phyloP scores from a whole-genome alignment of 2,329 filamentous ascomycete species.

The Penicillium decumbens region DNA sequence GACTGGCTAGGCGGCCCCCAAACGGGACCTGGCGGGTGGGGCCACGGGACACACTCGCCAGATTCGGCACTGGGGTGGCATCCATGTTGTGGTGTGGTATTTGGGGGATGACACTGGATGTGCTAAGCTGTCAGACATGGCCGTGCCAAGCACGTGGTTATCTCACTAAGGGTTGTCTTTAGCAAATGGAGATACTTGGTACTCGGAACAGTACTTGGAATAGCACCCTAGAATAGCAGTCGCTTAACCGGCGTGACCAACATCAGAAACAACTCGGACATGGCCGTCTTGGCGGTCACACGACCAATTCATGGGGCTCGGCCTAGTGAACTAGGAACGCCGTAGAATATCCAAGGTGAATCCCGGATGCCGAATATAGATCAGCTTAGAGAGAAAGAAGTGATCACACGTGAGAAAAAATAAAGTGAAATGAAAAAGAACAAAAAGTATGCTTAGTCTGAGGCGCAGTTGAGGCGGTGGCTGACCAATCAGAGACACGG shows the following conservation, averaged over 20 bases:
- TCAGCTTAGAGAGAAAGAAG: not conserved
- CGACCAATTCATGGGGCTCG: conserved; percentile 9
- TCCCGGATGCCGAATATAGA: not conserved
- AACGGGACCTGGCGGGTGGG: not conserved
- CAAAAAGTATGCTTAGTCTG: not conserved
- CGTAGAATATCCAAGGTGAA: not conserved
- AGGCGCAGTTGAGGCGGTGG: not conserved
- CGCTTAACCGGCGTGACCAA: not conserved
- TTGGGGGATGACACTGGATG: not conserved
- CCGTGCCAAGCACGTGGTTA: not conserved
- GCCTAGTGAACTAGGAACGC: not conserved
- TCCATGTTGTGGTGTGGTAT: not conserved
- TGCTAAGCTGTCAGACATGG: not conserved
- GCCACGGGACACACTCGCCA: conserved; percentile 1
- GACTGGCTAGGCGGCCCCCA: not conserved
- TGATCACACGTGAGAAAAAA: conserved; percentile 1
- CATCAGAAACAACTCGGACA: not conserved
- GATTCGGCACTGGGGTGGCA: not conserved
- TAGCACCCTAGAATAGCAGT: not conserved
- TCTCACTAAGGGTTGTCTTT: not conserved
- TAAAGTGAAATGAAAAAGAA: too few relatives aligned
- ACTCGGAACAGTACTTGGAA: not conserved
- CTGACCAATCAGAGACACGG: not conserved
- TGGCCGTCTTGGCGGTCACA: conserved; percentile 4
- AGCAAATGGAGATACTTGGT: not conserved